Evolutionary conservation across 176 grass and related monocot species (phyloP), one percentile per base, ranked within the genome.

Genomic region (Lolium multiflorum): DNA sequence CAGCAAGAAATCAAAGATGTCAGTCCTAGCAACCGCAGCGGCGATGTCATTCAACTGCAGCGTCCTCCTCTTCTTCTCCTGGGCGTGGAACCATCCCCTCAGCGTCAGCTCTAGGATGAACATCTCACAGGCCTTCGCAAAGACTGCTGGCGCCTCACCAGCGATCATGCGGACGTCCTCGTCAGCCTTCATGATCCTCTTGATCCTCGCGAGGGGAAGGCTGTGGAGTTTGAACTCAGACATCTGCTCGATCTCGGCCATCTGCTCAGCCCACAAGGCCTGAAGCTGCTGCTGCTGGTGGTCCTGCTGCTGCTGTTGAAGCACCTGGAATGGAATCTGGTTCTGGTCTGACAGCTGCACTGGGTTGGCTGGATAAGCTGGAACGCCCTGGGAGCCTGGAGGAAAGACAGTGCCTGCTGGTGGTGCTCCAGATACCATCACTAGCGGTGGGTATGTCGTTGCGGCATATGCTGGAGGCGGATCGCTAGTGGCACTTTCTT

Each of bases 231-330:
- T 74, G 44, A 74, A 74, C 11, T 74, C 44, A 21, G 71, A 25
- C 43, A 16, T 48, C 71, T 74, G 71, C 44, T 50, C 3, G 11
- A 13, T 89, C 39, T 94, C 89, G 3, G 78, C 25, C 84, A 94
- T n/a, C 39, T 76, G 92, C 20, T 87, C 88, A 22, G 77, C 71
- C 92, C 89, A 94, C 63, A 94, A 94, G 39, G 80, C 15, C 77
- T 89, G 89, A 18, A 94, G 86, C 49, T 89, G 87, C 28, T 68
- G 56, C 37, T 88, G 86, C n/a, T 83, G 90, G 22, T 86, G 89
- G 50, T 91, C 89, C 70, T 94, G 92, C 35, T 86, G 83, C 79
- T 93, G 91, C 9, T 90, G 91, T 43, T 93, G 88, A 25, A 84
- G 80, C 35, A 89, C 89, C 59, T 94, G 89, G 5, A 84, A 70